phyloP scores from a whole-genome alignment of 1,284 basidiomycete species.

The Moniliophthora roreri region DNA sequence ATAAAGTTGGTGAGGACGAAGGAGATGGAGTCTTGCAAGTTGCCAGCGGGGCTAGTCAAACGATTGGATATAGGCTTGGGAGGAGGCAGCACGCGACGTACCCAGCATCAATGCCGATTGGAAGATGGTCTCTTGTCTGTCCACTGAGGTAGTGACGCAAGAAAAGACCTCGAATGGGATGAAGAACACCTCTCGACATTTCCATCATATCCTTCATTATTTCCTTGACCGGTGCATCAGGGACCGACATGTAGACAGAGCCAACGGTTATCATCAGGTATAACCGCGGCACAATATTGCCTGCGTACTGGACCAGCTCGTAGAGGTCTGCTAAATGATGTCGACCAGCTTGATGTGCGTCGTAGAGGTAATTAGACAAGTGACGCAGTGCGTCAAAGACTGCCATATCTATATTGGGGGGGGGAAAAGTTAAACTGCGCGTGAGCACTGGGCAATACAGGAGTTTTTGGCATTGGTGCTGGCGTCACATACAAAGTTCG shows the following conservation, averaged over 20 bases:
- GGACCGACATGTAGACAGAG: slow-evolving; percentile 95
- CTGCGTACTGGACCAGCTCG: slow-evolving; percentile 95
- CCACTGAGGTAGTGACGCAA: slow-evolving; percentile 93
- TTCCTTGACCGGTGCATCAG: slow-evolving; percentile 93
- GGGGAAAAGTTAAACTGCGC: too few relatives aligned
- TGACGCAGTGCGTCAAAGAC: slow-evolving; percentile 93
- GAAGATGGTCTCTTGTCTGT: slow-evolving; percentile 92
- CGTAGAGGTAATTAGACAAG: slow-evolving; percentile 92
- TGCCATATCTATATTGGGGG: slow-evolving; percentile 97
- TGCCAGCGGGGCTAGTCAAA: slow-evolving; percentile 70
- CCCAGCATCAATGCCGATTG: slow-evolving; percentile 82
- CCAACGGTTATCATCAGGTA: slow-evolving; percentile 99
- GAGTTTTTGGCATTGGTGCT: slow-evolving; percentile 2
- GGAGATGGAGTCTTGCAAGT: slow-evolving; percentile 88
- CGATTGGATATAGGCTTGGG: slow-evolving; percentile 3
- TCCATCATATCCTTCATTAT: slow-evolving; percentile 99
- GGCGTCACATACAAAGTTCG: slow-evolving; percentile 78
- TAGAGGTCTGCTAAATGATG: slow-evolving; percentile 97
- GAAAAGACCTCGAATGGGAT: slow-evolving; percentile 91
- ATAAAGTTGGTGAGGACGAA: slow-evolving; percentile 97
- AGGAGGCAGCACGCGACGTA: slow-evolving; percentile 37
- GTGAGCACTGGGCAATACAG: neutral
- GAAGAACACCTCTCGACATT: slow-evolving; percentile 93
- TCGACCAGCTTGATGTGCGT: slow-evolving; percentile 84
- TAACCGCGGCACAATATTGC: slow-evolving; percentile 90